These are phyloP conservation scores for Pestalotiopsis sp. DNA, from an alignment of 2,329 filamentous ascomycete species.

Conservation along the genomic window DNA sequence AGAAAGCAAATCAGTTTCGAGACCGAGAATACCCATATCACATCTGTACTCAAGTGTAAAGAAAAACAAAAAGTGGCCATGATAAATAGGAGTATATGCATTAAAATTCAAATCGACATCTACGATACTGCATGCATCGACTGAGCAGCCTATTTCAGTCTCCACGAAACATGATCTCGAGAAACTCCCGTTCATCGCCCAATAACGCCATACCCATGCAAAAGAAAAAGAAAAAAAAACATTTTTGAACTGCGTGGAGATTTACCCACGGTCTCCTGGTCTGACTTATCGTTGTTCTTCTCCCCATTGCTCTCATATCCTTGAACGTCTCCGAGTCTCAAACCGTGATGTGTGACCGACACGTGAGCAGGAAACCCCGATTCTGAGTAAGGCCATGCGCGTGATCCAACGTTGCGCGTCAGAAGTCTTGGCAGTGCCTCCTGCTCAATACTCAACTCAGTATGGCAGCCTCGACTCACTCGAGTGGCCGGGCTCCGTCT, in stretches of 20 bases:
- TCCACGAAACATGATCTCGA: background rate
- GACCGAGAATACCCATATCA: too few relatives aligned
- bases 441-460: background rate
- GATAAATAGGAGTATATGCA: too few relatives aligned
- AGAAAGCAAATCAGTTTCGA: too few relatives aligned
- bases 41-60: too few relatives aligned
- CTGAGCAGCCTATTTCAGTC: background rate
- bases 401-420: background rate
- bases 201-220: background rate
- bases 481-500: slow-evolving; percentile 44
- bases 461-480: slow-evolving; percentile 40
- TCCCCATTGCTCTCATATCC: background rate
- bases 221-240: too few relatives aligned
- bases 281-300: background rate
- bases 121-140: too few relatives aligned
- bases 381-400: background rate
- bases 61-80: too few relatives aligned
- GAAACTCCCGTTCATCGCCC: background rate
- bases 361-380: background rate
- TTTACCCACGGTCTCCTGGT: background rate
- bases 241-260: background rate
- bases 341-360: background rate
- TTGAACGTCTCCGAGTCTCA: background rate
- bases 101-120: too few relatives aligned
- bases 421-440: background rate